Conservation (phyloP, 2,329 filamentous ascomycete species). For the Aspergillus fructus region DNA sequence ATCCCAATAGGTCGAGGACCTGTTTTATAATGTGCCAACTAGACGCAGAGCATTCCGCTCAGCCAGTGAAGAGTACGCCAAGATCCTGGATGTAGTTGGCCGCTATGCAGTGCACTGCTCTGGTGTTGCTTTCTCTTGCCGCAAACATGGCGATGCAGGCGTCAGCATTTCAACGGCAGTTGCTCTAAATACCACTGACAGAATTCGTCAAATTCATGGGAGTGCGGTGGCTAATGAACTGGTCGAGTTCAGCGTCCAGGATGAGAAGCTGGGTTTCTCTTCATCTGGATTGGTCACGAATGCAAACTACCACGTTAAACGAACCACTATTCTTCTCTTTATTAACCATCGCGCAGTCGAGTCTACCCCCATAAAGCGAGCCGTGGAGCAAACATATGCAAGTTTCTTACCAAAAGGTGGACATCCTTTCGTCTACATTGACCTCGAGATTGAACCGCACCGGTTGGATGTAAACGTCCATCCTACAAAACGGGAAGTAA, state of each 20-base stretch:
- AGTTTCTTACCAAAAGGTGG: conserved; percentile 88
- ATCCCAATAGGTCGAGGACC: conserved; percentile 68
- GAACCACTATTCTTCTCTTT: conserved; percentile 83
- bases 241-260: conserved; percentile 69
- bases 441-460: conserved; percentile 85
- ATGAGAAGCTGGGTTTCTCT: conserved; percentile 79
- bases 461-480: conserved; percentile 97
- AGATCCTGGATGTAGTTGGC: conserved; percentile 92
- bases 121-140: conserved; percentile 92
- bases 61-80: conserved; percentile 90
- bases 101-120: conserved; percentile 89
- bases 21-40: conserved; percentile 95
- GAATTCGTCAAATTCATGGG: conserved; percentile 88
- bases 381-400: conserved; percentile 85
- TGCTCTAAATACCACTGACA: conserved; percentile 70
- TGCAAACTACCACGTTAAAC: conserved; percentile 92
- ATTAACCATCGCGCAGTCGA: conserved; percentile 97
- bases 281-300: conserved; percentile 81
- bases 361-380: conserved; percentile 82
- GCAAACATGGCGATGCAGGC: conserved; percentile 87
- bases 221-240: conserved; percentile 83
- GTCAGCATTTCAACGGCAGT: conserved; percentile 77
- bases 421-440: conserved; percentile 91
- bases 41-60: conserved; percentile 87
- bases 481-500: conserved; percentile 93